phyloP scores from a whole-genome alignment of 169 alveolate species.

The Eimeria tenella region DNA sequence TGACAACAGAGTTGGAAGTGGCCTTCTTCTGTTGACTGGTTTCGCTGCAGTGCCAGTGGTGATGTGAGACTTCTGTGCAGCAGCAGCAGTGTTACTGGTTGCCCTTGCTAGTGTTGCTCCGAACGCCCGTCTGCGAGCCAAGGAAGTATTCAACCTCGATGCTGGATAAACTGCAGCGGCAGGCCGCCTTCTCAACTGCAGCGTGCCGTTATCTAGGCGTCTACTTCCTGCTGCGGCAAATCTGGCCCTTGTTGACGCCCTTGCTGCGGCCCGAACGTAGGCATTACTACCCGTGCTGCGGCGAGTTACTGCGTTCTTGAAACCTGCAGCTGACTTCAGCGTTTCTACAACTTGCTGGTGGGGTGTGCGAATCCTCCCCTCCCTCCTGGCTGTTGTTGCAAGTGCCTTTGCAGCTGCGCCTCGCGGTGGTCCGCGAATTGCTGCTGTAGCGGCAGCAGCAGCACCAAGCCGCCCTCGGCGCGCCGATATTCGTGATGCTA shows the following conservation, averaged over 20 bases:
- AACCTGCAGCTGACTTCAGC: conserved; percentile 40
- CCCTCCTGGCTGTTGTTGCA: conserved; percentile 13
- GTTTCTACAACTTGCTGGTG: conserved; percentile 61
- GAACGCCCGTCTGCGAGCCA: conserved; percentile 50
- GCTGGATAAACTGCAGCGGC: conserved; percentile 4
- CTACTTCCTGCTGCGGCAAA: conserved; percentile 4
- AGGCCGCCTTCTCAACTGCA: conserved; percentile 33
- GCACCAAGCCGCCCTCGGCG: conserved; percentile 43
- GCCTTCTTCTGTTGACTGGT: conserved; percentile 36
- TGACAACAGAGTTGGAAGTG: neutral
- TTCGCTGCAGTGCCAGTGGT: conserved; percentile 2
- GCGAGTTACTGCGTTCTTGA: conserved; percentile 31
- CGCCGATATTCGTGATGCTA: neutral
- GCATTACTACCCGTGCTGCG: conserved; percentile 42
- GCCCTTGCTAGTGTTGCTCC: conserved; percentile 27
- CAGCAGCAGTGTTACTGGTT: neutral
- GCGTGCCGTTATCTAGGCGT: conserved; percentile 19
- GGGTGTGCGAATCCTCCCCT: conserved; percentile 22
- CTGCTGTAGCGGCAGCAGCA: conserved; percentile 67
- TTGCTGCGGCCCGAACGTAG: neutral
- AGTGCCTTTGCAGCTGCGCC: conserved; percentile 52
- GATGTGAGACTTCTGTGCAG: conserved; percentile 18
- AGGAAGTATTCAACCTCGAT: conserved; percentile 32
- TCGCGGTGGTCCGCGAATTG: conserved; percentile 17
- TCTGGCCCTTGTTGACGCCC: neutral